Evolutionary conservation across 352 stramenopile species (phyloP).

Genomic region (Thalassiosira hispida): DNA sequence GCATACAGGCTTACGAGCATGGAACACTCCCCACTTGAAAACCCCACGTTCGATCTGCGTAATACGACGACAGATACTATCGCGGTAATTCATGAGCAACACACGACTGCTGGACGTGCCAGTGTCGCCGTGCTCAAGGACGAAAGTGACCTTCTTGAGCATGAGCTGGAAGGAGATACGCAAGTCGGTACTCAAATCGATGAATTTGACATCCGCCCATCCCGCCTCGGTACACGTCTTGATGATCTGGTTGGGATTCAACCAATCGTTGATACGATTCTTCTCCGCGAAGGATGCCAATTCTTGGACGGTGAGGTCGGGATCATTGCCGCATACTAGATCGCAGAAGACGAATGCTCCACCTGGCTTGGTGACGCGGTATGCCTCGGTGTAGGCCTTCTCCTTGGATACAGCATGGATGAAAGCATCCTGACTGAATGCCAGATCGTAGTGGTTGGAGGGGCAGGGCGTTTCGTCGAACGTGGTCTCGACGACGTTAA

Average conservation of each 20-base stretch:
- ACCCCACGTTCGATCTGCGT: slow-evolving; percentile 64
- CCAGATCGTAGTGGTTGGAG: slow-evolving; percentile 56
- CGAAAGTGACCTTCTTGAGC: slow-evolving; percentile 63
- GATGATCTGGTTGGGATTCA: slow-evolving; percentile 62
- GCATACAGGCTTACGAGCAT: slow-evolving; percentile 45
- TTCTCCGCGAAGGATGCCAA: slow-evolving; percentile 59
- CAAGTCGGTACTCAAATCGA: slow-evolving; percentile 62
- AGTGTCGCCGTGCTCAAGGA: slow-evolving; percentile 51
- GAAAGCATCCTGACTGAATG: slow-evolving; percentile 70
- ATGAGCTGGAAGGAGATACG: slow-evolving; percentile 64
- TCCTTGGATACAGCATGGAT: slow-evolving; percentile 71
- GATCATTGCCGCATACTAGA: slow-evolving; percentile 62
- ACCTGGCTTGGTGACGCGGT: slow-evolving; percentile 68
- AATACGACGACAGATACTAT: slow-evolving; percentile 55
- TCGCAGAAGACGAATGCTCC: slow-evolving; percentile 73
- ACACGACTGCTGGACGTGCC: slow-evolving; percentile 33
- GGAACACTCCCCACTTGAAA: slow-evolving; percentile 70
- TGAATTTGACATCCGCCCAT: slow-evolving; percentile 64
- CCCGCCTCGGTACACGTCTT: slow-evolving; percentile 47
- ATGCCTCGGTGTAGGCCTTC: slow-evolving; percentile 63
- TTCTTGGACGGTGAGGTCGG: slow-evolving; percentile 58
- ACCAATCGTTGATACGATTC: slow-evolving; percentile 70
- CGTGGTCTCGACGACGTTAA: slow-evolving; percentile 42
- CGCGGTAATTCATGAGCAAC: slow-evolving; percentile 53
- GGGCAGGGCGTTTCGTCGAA: slow-evolving; percentile 48